phyloP scores from a whole-genome alignment of 257 asterid genomes.

The Salvia splendens region DNA sequence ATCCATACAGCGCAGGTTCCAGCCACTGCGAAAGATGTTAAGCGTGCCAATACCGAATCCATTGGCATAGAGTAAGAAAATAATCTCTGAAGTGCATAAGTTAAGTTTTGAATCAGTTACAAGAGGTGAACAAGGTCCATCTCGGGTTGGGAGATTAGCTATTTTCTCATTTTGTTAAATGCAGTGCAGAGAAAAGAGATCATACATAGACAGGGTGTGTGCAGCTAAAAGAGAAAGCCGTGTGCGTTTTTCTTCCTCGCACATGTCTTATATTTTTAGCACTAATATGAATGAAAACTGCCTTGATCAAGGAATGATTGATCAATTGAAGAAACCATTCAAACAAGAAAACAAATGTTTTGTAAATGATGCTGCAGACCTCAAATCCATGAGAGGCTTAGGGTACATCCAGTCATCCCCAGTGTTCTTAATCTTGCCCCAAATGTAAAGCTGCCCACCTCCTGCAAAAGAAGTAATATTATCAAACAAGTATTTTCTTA shows the following conservation, averaged over 20 bases:
- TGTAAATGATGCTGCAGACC: constrained; percentile 53
- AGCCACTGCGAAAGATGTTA: constrained; percentile 61
- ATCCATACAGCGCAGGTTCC: constrained; percentile 95
- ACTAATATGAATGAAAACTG: constrained; percentile 2
- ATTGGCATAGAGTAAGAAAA: not conserved
- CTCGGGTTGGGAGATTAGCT: too few relatives aligned
- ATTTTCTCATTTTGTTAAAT: too few relatives aligned
- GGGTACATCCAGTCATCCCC: constrained; percentile 99
- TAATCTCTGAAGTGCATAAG: not conserved
- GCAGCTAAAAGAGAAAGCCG: too few relatives aligned
- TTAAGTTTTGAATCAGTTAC: constrained; percentile 12
- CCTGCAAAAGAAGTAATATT: constrained; percentile 47
- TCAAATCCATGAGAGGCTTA: constrained; percentile 92
- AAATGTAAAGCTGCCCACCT: constrained; percentile 99
- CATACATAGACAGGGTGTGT: too few relatives aligned
- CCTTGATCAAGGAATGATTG: not conserved
- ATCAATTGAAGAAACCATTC: constrained; percentile 12
- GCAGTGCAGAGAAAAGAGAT: too few relatives aligned
- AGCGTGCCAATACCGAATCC: constrained; percentile 1
- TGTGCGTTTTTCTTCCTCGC: too few relatives aligned
- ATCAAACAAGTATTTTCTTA: not conserved
- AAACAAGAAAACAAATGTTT: constrained; percentile 6
- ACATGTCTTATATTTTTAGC: too few relatives aligned
- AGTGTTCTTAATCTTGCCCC: constrained; percentile 90
- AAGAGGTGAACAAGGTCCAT: not conserved